phyloP scores from a whole-genome alignment of 495 filamentous ascomycete species.

The Trichoderma reesei region DNA sequence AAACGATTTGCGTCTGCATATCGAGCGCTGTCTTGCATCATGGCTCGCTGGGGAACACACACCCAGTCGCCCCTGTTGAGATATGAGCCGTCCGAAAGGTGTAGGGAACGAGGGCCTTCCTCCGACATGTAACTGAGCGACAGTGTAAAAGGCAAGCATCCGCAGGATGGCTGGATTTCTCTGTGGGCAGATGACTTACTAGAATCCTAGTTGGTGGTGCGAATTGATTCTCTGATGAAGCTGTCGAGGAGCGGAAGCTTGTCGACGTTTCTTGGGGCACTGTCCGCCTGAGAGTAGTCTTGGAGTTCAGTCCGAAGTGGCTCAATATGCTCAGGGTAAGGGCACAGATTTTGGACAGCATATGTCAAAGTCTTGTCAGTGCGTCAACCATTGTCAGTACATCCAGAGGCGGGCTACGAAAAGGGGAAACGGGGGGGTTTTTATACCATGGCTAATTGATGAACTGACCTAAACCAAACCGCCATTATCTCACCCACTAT shows the following conservation, averaged over 20 bases:
- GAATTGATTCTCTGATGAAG: slow-evolving; percentile 28
- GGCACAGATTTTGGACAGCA: neutral
- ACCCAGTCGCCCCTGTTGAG: neutral
- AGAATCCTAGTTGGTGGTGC: neutral
- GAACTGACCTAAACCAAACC: slow-evolving; percentile 23
- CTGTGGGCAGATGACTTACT: neutral
- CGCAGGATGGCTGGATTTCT: neutral
- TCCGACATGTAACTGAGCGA: neutral
- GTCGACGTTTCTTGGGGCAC: neutral
- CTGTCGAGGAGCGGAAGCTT: slow-evolving; percentile 24
- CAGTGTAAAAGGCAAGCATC: neutral
- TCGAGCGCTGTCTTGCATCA: neutral
- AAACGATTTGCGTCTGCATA: neutral
- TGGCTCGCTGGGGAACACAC: neutral
- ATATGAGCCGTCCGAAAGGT: neutral
- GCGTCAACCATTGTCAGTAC: no score
- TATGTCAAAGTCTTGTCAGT: neutral
- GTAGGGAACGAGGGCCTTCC: neutral
- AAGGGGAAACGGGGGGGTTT: neutral
- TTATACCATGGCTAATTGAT: slow-evolving; percentile 14
- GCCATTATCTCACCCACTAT: slow-evolving; percentile 23
- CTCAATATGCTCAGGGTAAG: neutral
- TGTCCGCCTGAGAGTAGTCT: neutral
- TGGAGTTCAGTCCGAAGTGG: neutral
- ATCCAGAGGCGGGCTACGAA: neutral